Evolutionary conservation across 2,329 filamentous ascomycete genomes (phyloP), one percentile per base, ranked within the genome.

Genomic region (Alternaria tenuissima): DNA sequence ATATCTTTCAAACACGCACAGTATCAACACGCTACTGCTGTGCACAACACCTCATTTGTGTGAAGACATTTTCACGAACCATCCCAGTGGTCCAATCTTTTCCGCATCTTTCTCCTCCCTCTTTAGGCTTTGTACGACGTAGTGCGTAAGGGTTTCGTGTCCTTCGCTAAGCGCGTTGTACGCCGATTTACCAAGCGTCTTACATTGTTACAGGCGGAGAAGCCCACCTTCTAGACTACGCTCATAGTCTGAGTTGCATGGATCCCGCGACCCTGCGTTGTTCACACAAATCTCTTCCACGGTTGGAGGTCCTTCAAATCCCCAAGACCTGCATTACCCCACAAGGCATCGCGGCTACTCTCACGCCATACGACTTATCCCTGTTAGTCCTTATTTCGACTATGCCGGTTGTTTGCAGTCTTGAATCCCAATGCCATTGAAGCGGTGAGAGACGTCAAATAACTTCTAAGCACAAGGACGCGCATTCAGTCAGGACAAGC

Each of bases 141-240:
- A 18, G 32, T 57, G 12, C 41, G 43, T 28, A 46, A 46, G n/a
- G n/a, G 20, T 52, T 48, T 49, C 51, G 53, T 60, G 44, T 41
- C 41, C 32, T 43, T 46, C 41, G 36, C 26, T 41, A 42, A 51
- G 52, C 41, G 26, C 7, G 38, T 57, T 34, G 53, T 60, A 52
- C 56, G 26, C 18, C 18, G n/a, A 32, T 52, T 28, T 47, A 51
- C 9, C 41, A 47, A 12, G 48, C 18, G 44, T 28, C 34, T 24
- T 38, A 30, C 47, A 30, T 18, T 36, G 14, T 18, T n/a, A 46
- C 6, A 49, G 34, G 38, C 20, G 26, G 32, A 44, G 46, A 30
- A 34, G 22, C 20, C 12, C 5, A 11, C 7, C 38, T 28, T 30
- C 34, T 39, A 12, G 28, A 18, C 44, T 39, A 16, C 11, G 20